Percentiles rank a stretch among this genome's conserved stretches.
These are phyloP conservation scores for Neopestalotiopsis sp. DNA, from an alignment of 2,329 filamentous ascomycete genomes.

Conservation along the genomic window DNA sequence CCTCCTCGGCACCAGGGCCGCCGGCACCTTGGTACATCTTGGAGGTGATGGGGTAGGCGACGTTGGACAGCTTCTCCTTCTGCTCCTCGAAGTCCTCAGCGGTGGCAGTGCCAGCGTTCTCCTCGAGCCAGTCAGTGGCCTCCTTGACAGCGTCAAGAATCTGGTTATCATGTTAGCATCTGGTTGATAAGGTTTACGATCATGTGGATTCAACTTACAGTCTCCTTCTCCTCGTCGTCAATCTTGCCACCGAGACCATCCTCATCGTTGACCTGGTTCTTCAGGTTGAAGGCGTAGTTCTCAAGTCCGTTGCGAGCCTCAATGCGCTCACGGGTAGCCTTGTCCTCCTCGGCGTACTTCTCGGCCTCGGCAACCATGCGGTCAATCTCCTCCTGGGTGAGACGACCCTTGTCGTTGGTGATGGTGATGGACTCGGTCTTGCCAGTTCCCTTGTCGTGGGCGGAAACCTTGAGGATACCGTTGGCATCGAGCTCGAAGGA, in stretches of 20 bases:
- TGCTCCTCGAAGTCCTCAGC: constrained; percentile 99
- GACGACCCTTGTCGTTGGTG: constrained; percentile 98
- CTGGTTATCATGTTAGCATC: constrained; percentile 48
- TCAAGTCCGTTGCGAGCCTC: constrained; percentile 95
- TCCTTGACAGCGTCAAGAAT: constrained; percentile 97
- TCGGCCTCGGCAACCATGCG: constrained; percentile 99
- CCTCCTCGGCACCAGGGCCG: constrained; percentile 70
- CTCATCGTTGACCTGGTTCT: constrained; percentile 98
- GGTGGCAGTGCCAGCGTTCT: constrained; percentile 84
- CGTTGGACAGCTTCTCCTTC: constrained; percentile 97
- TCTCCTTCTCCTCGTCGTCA: constrained; percentile 97
- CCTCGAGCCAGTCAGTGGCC: constrained; percentile 93
- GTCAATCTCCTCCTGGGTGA: constrained; percentile 96
- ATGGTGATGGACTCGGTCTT: constrained; percentile 98
- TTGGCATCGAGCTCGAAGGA: constrained; percentile 98
- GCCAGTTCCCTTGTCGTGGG: constrained; percentile 96
- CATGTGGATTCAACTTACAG: constrained; percentile 57
- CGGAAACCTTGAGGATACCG: constrained; percentile 95
- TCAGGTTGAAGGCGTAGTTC: constrained; percentile 98
- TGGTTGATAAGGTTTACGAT: constrained; percentile 8
- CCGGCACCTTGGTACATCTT: constrained; percentile 83
- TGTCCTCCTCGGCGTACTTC: constrained; percentile 98
- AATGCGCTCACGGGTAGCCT: constrained; percentile 95
- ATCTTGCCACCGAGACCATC: constrained; percentile 98
- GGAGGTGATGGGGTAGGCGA: constrained; percentile 98